A percentile compares a stretch with the other conserved stretches of the same genome.
phyloP scores from a whole-genome alignment of 192 early-diverging fungal genomes.

The Funneliformis mosseae region DNA sequence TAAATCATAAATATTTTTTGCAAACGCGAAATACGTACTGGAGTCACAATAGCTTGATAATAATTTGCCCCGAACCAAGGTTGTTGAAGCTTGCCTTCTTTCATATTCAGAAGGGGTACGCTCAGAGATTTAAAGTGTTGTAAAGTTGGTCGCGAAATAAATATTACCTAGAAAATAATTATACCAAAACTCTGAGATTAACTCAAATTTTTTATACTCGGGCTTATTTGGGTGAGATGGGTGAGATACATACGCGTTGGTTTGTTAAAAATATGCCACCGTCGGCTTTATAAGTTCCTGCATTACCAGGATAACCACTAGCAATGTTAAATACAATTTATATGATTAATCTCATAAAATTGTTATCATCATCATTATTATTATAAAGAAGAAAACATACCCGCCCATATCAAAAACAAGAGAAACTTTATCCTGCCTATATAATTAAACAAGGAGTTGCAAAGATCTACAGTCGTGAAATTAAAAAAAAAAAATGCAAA shows the following conservation, averaged over 20 bases:
- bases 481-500: not conserved
- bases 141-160: slow-evolving; percentile 27
- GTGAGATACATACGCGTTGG: slow-evolving; percentile 16
- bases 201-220: not conserved
- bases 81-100: slow-evolving; percentile 49
- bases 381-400: not conserved
- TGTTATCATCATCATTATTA: not conserved
- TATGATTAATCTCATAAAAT: not conserved
- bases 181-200: not conserved
- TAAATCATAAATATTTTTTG: not conserved
- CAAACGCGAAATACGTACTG: slow-evolving; percentile 38
- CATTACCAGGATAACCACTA: slow-evolving; percentile 33
- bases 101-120: slow-evolving; percentile 41
- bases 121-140: slow-evolving; percentile 37
- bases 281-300: not conserved
- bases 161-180: slow-evolving; percentile 36
- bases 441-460: not conserved
- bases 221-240: too few relatives aligned
- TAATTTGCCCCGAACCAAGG: slow-evolving; percentile 62
- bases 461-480: not conserved
- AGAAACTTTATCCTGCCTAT: slow-evolving; percentile 34
- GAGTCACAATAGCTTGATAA: slow-evolving; percentile 43
- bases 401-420: slow-evolving; percentile 37
- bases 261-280: slow-evolving; percentile 36
- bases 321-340: not conserved